A percentile compares a stretch with the other conserved stretches of the same genome.
phyloP scores from a whole-genome alignment of 305 asterid species.

The Fraxinus angustifolia region DNA sequence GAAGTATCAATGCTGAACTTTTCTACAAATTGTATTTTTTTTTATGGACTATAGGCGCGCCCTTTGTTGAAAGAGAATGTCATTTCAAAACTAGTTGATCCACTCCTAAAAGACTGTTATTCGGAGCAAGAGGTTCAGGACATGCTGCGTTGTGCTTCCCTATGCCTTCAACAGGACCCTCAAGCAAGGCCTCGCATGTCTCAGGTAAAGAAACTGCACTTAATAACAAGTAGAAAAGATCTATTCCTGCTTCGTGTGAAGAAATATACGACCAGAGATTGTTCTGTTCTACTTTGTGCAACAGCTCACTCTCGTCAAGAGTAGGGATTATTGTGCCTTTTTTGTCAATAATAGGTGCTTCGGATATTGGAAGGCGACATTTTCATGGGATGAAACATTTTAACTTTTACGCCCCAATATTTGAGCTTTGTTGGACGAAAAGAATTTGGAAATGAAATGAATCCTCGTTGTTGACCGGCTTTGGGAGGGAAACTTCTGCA shows the following conservation, averaged over 20 bases:
- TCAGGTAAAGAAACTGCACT: conserved; percentile 46
- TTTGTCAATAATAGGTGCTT: conserved; percentile 44
- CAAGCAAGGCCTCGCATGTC: conserved; percentile 80
- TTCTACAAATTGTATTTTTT: neutral
- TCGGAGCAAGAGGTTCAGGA: conserved; percentile 49
- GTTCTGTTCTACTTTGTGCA: neutral
- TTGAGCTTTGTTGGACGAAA: neutral
- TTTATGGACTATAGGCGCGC: conserved; percentile 52
- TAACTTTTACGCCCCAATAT: neutral
- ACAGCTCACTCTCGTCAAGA: neutral
- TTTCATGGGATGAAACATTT: conserved; percentile 23
- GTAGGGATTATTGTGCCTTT: neutral
- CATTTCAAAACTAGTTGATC: conserved; percentile 53
- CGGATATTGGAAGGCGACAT: conserved; percentile 66
- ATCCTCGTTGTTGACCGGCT: neutral
- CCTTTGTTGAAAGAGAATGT: conserved; percentile 55
- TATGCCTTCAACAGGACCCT: conserved; percentile 71
- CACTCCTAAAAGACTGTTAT: conserved; percentile 40
- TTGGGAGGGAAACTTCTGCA: neutral
- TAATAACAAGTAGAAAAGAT: neutral
- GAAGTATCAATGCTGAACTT: neutral
- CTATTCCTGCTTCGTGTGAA: neutral
- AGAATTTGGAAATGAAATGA: neutral
- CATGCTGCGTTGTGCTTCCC: conserved; percentile 61
- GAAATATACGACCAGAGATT: neutral